A percentile compares a stretch with the other conserved stretches of the same genome.
phyloP scores from a whole-genome alignment of 345 rosid species.

The Citrus reticulata region DNA sequence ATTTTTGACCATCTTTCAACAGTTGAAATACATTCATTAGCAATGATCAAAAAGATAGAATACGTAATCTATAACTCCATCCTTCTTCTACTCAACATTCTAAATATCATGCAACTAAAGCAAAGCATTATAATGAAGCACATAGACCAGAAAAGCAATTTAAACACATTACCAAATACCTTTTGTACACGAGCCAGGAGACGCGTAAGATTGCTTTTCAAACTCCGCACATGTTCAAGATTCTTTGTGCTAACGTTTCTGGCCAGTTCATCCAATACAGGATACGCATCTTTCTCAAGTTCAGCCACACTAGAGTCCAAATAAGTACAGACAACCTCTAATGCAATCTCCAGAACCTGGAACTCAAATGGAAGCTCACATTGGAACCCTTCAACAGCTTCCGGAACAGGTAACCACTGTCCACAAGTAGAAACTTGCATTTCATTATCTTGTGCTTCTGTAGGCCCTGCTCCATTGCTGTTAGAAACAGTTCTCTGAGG shows the following conservation, averaged over 20 bases:
- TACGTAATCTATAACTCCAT: not conserved
- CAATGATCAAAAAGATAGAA: not conserved
- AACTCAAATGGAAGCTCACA: constrained; percentile 91
- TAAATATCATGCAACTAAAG: not conserved
- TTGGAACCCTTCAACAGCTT: constrained; percentile 71
- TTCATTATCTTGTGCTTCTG: constrained; percentile 35
- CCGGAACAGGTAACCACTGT: constrained; percentile 55
- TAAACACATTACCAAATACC: constrained; percentile 35
- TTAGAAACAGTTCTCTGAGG: constrained; percentile 38
- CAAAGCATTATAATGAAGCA: not conserved
- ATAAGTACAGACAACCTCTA: constrained; percentile 71
- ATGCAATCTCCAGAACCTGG: constrained; percentile 93
- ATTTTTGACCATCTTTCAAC: not conserved
- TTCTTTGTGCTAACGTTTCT: constrained; percentile 86
- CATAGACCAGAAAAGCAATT: not conserved
- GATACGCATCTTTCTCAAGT: constrained; percentile 83
- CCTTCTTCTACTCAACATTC: not conserved
- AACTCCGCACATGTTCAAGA: constrained; percentile 85
- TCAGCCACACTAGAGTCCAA: constrained; percentile 64
- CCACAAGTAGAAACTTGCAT: constrained; percentile 39
- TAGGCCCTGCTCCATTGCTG: constrained; percentile 31
- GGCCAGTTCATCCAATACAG: constrained; percentile 84
- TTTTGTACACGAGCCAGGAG: constrained; percentile 90
- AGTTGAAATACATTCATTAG: not conserved
- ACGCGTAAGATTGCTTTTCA: constrained; percentile 87